Evolutionary conservation across 345 rosid genomes (phyloP).

Genomic region (Kandelia obovata): DNA sequence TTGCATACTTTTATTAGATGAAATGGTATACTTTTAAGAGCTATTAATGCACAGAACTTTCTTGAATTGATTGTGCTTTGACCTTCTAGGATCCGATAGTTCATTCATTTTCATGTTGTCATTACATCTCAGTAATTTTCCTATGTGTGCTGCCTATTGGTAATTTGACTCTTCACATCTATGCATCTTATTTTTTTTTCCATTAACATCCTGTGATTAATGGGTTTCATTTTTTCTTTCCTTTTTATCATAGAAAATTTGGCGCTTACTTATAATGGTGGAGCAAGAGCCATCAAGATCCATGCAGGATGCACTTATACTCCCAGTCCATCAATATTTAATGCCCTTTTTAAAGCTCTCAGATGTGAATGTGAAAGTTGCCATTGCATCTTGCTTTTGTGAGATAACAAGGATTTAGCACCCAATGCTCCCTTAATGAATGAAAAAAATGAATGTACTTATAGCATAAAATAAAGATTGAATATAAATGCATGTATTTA

Average conservation of each 20-base stretch:
- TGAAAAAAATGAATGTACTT: conserved; percentile 7
- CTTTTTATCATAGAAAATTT: conserved; percentile 41
- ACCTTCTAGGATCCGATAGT: no score
- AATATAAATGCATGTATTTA: no score
- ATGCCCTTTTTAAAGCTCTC: conserved; percentile 49
- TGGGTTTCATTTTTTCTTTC: neutral
- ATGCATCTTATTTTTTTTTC: neutral
- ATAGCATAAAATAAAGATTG: no score
- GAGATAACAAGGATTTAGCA: conserved; percentile 78
- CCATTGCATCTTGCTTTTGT: conserved; percentile 62
- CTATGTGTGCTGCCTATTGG: neutral
- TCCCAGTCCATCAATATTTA: conserved; percentile 51
- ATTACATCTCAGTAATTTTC: neutral
- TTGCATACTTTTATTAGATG: no score
- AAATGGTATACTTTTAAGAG: no score
- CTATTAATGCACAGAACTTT: no score
- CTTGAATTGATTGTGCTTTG: no score
- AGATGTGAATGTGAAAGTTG: conserved; percentile 54
- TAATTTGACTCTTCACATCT: neutral
- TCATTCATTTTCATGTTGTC: no score
- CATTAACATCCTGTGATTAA: neutral
- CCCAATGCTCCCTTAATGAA: conserved; percentile 72
- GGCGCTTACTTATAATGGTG: conserved; percentile 45
- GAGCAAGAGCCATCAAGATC: conserved; percentile 58
- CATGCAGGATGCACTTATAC: conserved; percentile 47